Evolutionary conservation across 768 basidiomycete species (phyloP), one percentile per base, ranked within the genome.

Genomic region (Trametopsis cervina): DNA sequence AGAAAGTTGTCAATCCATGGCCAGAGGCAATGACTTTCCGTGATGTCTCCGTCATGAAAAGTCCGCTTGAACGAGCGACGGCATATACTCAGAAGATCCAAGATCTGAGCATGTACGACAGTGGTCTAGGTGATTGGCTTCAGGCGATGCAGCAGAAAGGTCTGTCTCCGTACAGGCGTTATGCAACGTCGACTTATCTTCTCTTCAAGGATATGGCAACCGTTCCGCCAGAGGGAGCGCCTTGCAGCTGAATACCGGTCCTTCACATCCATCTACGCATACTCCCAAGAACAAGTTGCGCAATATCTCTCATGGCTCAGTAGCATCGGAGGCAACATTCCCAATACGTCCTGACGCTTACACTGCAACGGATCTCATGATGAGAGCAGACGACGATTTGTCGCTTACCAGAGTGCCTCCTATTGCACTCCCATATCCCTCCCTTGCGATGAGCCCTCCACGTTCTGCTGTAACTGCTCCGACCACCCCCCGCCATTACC

Each of bases 11-110:
- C 37, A 62, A 67, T 18, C 44, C 63, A 11, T 69, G 78, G 60
- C 87, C 88, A 2, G 67, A 80, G 38, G 84, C 86, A 11, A 77
- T 93, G 80, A 73, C 74, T 54, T 86, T 75, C 57, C 68, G 73
- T 38, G 88, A 94, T 58, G 71, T 93, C 3, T 57, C 71, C 24
- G 59, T 65, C 12, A 73, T 74, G 63, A 75, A 69, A 53, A 81
- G 72, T 23, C 57, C 83, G 2, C 51, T 77, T 3, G 90, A 92
- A 57, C 75, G 90, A 41, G 86, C 83, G 50, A 60, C 67, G 20
- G 77, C 81, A 29, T 94, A 93, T 56, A 83, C 85, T 21, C 68
- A 71, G 55, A 93, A 91, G 69, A 88, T 93, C 54, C 89, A 89
- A 58, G 88, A 92, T 60, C 63, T 94, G 17, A 78, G 79, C 46